Base-by-base conservation (phyloP, 371 early-diverging fungal genomes). In the Zancudomyces culisetae region DNA sequence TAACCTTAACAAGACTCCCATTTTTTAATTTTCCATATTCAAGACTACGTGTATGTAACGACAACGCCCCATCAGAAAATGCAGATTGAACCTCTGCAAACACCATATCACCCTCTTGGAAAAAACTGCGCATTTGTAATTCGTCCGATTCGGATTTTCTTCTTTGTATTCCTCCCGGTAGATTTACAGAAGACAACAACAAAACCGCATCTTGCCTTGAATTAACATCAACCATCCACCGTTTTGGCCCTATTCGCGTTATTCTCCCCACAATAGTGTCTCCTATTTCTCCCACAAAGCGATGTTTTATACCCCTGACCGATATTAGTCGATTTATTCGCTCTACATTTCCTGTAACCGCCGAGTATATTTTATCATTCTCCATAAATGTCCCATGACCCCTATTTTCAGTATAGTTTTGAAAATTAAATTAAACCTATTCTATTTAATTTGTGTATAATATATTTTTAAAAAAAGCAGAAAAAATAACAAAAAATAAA, bases 221-320 rank as follows among this genome's bases (percentile, higher is more conserved):
- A 63, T 86, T 88, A 30, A 93, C 80, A 64, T 98, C 97, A 0
- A 98, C 87, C 59, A 85, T 88, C 99, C 99, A 99, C 60, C 97
- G 84, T 71, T 85, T 96, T 49, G 77, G 80, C n/a, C 60, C 69
- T 47, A 90, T 86, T 59, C 90, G 92, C 23, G 83, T 85, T 29
- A 99, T 85, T 42, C 98, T 73, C 1, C 98, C 99, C 2, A 99
- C 91, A 0, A 99, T 88, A 45, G 98, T 89, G 73, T 99, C 98
- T 46, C 99, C 99, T 56, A 98, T 87, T 60, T 97, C 91, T 42
- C 91, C 91, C 23, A 51, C 51, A 42, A 42, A 51, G 72, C 94
- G 75, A 51, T 86, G 70, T 43, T 85, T 79, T 42, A 93, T 66
- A n/a, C 98, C 82, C 29, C 76, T 74, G 28, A 98, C 91, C 0